Evolutionary conservation across 371 early-diverging fungal genomes (phyloP), one percentile per base, ranked within the genome.

Genomic region (Mortierella sp.): DNA sequence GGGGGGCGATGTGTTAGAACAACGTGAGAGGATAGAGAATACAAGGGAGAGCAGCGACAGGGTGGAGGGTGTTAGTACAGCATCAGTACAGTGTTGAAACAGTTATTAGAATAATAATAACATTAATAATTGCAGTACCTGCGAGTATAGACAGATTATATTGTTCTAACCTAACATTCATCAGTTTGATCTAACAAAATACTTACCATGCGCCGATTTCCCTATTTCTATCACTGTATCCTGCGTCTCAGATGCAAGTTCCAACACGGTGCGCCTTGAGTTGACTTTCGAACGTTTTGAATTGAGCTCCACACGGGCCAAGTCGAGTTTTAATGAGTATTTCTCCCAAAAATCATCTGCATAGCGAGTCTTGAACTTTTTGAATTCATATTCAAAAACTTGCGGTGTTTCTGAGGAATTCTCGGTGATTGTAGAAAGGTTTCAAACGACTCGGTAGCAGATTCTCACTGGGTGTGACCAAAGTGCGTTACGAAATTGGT

Each of bases 341-440:
- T 52, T 70, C 46, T 46, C 47, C 71, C 71, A 70, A 50, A 70
- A 64, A 43, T 59, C 44, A 18, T 70, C 65, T 58, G 26, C 61
- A 45, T 60, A 11, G 61, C 51, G 71, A 28, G 25, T 25, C 44
- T 48, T 25, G 57, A 70, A 70, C 3, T 60, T 7, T 1, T 30
- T 55, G 62, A 21, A 70, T 57, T 30, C n/a, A 7, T 23, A 12
- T 70, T 14, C 16, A 64, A 16, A 19, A 23, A 9, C 53, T 52
- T 19, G 14, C 70, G 63, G 29, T 63, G 64, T 26, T 59, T 69
- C 45, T 5, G 23, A 0, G 30, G 44, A 28, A 69, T 70, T 23
- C 11, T 30, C 55, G 60, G 37, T n/a, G 59, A 60, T 19, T 60
- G 60, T 19, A 70, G 47, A 14, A 70, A 64, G 23, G 44, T 51